Conservation (phyloP, 495 filamentous ascomycete species). For the Cenococcum geophilum region DNA sequence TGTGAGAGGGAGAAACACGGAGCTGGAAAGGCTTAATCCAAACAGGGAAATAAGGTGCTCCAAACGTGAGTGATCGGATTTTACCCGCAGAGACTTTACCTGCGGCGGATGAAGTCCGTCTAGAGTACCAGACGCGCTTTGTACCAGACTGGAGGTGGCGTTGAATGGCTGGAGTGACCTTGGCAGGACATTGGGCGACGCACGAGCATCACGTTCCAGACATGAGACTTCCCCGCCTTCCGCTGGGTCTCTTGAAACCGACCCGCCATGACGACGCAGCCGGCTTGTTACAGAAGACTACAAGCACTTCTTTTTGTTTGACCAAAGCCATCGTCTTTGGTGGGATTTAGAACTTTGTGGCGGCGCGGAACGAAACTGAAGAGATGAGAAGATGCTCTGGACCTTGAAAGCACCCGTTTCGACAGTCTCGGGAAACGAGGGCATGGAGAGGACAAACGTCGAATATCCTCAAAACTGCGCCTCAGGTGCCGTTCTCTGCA, state of each 20-base stretch:
- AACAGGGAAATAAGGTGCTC: background rate
- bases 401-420: slow-evolving; percentile 2
- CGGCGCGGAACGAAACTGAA: background rate
- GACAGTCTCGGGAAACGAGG: background rate
- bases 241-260: slow-evolving; percentile 6
- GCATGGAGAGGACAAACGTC: background rate
- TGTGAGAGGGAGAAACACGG: background rate
- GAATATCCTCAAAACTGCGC: too few species aligned
- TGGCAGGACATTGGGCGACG: background rate
- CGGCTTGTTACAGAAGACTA: background rate
- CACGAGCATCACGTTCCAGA: slow-evolving; percentile 1
- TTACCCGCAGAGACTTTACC: background rate
- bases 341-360: background rate
- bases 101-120: background rate
- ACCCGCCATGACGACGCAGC: background rate
- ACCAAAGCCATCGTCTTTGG: background rate
- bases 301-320: slow-evolving; percentile 1
- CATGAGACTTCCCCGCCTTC: slow-evolving; percentile 3
- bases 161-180: background rate
- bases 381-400: background rate
- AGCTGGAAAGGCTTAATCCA: background rate
- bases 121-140: background rate
- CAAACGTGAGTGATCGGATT: slow-evolving; percentile 2
- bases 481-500: background rate
- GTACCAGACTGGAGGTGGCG: background rate